phyloP scores from a whole-genome alignment of 768 basidiomycete genomes.

The Termitomyces heimii region DNA sequence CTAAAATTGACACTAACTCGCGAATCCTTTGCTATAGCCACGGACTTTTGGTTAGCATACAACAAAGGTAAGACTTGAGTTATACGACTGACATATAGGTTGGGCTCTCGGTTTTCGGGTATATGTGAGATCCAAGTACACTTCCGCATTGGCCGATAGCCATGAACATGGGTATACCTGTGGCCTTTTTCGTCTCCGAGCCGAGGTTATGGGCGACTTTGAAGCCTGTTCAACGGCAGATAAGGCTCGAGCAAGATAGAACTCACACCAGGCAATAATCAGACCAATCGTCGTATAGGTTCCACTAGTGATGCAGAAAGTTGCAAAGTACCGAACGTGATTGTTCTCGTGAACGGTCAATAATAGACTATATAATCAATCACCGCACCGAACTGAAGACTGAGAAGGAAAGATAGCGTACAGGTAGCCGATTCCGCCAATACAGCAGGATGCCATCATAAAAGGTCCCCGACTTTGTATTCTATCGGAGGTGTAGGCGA shows the following conservation, averaged over 20 bases:
- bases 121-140: conserved; percentile 70
- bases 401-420: conserved; percentile 21
- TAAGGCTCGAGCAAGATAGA: neutral
- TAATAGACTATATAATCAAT: conserved; percentile 37
- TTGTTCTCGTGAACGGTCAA: conserved; percentile 46
- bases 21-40: conserved; percentile 51
- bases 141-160: conserved; percentile 77
- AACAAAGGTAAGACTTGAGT: neutral
- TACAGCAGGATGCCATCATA: conserved; percentile 34
- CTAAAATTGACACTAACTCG: conserved; percentile 26
- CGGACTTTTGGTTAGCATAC: neutral
- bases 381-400: neutral
- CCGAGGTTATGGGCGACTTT: conserved; percentile 65
- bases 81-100: conserved; percentile 47
- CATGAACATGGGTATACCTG: conserved; percentile 76
- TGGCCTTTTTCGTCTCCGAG: conserved; percentile 72
- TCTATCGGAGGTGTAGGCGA: conserved; percentile 61
- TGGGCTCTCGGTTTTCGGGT: conserved; percentile 58
- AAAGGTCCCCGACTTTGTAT: conserved; percentile 53
- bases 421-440: conserved; percentile 62
- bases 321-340: conserved; percentile 71
- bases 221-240: conserved; percentile 4
- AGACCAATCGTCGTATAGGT: conserved; percentile 75
- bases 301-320: conserved; percentile 70
- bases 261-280: conserved; percentile 73